These are phyloP conservation scores for Moesziomyces sp. DNA, from an alignment of 1,284 basidiomycete species.

Conservation along the genomic window DNA sequence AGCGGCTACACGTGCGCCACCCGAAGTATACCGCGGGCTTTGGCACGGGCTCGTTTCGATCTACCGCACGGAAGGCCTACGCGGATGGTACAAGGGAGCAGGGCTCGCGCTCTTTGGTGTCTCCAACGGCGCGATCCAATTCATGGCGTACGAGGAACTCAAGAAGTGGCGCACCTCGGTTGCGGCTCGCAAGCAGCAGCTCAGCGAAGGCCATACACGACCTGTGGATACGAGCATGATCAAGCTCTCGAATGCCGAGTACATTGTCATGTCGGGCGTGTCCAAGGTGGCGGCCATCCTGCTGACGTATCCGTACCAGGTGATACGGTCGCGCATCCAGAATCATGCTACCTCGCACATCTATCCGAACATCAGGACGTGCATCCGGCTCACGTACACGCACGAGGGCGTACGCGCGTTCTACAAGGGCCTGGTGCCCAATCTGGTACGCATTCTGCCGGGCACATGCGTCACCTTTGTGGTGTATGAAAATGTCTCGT, in stretches of 20 bases:
- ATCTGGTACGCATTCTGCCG: conserved; percentile 92
- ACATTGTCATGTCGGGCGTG: conserved; percentile 89
- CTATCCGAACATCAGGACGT: conserved; percentile 84
- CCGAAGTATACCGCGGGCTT: conserved; percentile 53
- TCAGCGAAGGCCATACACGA: neutral
- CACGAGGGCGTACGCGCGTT: conserved; percentile 86
- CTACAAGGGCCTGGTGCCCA: conserved; percentile 95
- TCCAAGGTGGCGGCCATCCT: conserved; percentile 88
- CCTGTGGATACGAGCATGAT: conserved; percentile 27
- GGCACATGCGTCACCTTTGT: conserved; percentile 99
- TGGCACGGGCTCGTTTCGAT: conserved; percentile 58
- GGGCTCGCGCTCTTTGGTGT: conserved; percentile 90
- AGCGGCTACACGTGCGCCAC: conserved; percentile 10
- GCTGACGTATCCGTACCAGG: conserved; percentile 96
- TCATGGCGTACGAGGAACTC: conserved; percentile 95
- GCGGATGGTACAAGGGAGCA: conserved; percentile 88
- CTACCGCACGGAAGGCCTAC: conserved; percentile 73
- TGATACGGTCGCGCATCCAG: conserved; percentile 92
- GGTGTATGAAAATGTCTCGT: conserved; percentile 84
- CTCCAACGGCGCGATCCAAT: conserved; percentile 94
- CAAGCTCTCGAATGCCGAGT: conserved; percentile 78
- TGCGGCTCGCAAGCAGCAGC: conserved; percentile 16
- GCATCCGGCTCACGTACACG: conserved; percentile 81
- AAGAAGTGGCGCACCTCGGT: conserved; percentile 78
- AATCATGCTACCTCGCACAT: conserved; percentile 69